phyloP scores from a whole-genome alignment of 257 asterid genomes.

The Petunia axillaris region DNA sequence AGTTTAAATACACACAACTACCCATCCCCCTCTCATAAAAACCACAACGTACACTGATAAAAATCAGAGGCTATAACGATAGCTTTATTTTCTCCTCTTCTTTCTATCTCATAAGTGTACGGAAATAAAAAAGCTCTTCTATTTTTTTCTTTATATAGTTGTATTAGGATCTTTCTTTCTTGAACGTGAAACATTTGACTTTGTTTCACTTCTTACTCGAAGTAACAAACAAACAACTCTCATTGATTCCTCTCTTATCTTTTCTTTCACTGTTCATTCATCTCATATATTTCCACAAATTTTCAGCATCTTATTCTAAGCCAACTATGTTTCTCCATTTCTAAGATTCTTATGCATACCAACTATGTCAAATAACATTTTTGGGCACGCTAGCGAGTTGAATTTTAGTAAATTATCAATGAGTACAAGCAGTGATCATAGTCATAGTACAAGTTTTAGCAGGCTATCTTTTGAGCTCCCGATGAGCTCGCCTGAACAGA shows the following conservation, averaged over 20 bases:
- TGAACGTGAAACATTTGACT: conserved; percentile 22
- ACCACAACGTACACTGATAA: background rate
- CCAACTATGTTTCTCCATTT: background rate
- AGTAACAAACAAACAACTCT: background rate
- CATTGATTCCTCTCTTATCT: conserved; percentile 18
- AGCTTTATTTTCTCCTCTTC: background rate
- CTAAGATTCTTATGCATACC: background rate
- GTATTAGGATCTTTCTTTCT: background rate
- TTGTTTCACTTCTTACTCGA: background rate
- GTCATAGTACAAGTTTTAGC: conserved; percentile 67
- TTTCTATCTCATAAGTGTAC: background rate
- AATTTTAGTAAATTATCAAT: conserved; percentile 62
- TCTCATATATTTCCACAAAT: background rate
- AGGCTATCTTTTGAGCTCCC: conserved; percentile 71
- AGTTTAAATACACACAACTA: conserved; percentile 25
- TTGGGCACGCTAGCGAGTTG: conserved; percentile 1
- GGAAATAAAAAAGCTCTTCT: background rate
- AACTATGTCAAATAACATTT: conserved; percentile 9
- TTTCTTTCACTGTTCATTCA: conserved; percentile 7
- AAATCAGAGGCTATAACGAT: background rate
- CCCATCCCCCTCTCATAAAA: background rate
- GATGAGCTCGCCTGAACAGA: conserved; percentile 57
- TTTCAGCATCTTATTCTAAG: conserved; percentile 6
- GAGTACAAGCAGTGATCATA: conserved; percentile 57
- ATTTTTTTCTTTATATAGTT: background rate